A percentile compares a stretch with the other conserved stretches of the same genome.
phyloP scores from a whole-genome alignment of 495 filamentous ascomycete species.

The Chaetomidium leptoderma region DNA sequence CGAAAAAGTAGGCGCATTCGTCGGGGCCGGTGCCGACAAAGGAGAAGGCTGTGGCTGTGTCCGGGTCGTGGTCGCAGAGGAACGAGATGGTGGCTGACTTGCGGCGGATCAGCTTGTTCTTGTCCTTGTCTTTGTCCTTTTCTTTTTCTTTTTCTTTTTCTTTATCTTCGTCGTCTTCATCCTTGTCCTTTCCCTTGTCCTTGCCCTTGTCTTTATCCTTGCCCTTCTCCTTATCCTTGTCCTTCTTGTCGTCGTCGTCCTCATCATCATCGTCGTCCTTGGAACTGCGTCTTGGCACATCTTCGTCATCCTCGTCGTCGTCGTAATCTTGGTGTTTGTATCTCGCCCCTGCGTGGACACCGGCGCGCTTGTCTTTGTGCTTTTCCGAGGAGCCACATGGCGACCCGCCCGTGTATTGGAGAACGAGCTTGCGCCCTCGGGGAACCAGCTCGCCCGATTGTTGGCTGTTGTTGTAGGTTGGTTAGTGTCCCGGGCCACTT shows the following conservation, averaged over 20 bases:
- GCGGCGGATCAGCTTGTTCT: slow-evolving; percentile 47
- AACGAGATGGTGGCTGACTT: slow-evolving; percentile 91
- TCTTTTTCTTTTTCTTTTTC: slow-evolving; percentile 38
- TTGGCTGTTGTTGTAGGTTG: slow-evolving; percentile 49
- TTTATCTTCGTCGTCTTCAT: slow-evolving; percentile 35
- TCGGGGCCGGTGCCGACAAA: slow-evolving; percentile 83
- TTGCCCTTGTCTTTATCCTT: slow-evolving; percentile 39
- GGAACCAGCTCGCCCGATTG: slow-evolving; percentile 66
- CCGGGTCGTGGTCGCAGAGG: slow-evolving; percentile 79
- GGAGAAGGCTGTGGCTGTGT: slow-evolving; percentile 55
- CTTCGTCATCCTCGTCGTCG: slow-evolving; percentile 29
- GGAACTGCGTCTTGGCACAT: not conserved
- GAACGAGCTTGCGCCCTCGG: slow-evolving; percentile 81
- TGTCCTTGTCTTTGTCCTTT: slow-evolving; percentile 34
- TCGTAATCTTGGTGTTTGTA: slow-evolving; percentile 40
- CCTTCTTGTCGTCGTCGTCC: slow-evolving; percentile 38
- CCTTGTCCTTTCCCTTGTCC: slow-evolving; percentile 22
- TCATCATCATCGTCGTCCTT: slow-evolving; percentile 24
- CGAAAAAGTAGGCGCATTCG: slow-evolving; percentile 95
- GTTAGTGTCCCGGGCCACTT: slow-evolving; percentile 6
- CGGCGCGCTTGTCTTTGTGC: slow-evolving; percentile 22
- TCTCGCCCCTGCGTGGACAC: slow-evolving; percentile 33
- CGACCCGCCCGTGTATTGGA: slow-evolving; percentile 89
- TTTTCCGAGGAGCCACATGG: slow-evolving; percentile 56
- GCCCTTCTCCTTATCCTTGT: slow-evolving; percentile 39